Percentiles rank a stretch among this genome's conserved stretches.
Evolutionary conservation across 2,329 filamentous ascomycete species (phyloP).

Genomic region (Bipolaris bicolor): DNA sequence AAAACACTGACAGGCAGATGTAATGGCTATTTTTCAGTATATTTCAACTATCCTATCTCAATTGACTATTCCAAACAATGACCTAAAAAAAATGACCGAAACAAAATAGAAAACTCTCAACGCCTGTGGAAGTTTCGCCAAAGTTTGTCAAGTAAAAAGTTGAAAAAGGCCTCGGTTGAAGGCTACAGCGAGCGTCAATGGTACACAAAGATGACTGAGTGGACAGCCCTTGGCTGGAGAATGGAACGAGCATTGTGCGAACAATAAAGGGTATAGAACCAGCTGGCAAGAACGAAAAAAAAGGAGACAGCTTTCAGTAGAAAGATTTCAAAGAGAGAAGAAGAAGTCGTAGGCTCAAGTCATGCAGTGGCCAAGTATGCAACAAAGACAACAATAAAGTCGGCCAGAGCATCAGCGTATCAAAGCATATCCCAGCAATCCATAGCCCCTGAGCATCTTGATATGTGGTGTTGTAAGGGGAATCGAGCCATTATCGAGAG

Average conservation of each 20-base stretch:
- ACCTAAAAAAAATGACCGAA: not conserved
- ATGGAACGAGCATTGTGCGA: constrained; percentile 2
- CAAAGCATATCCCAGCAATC: not conserved
- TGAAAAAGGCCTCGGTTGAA: not conserved
- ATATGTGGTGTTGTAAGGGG: not conserved
- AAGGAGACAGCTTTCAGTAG: constrained; percentile 12
- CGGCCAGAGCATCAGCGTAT: not conserved
- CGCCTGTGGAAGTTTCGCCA: not conserved
- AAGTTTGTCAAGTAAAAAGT: not conserved
- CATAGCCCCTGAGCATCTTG: constrained; percentile 1
- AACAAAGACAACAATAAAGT: not conserved
- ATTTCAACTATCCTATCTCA: too few species aligned
- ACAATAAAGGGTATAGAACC: constrained; percentile 18
- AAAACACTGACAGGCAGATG: not conserved
- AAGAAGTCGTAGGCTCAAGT: not conserved
- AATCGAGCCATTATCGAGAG: constrained; percentile 23
- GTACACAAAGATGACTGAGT: not conserved
- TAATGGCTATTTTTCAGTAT: not conserved
- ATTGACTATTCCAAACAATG: not conserved
- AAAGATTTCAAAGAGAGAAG: constrained; percentile 1
- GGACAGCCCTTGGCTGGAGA: not conserved
- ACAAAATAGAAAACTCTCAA: not conserved
- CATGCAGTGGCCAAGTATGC: not conserved
- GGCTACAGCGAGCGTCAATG: not conserved
- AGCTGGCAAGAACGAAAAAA: constrained; percentile 5